Conservation (phyloP, 2,329 filamentous ascomycete genomes). For the Stachybotrys elegans region DNA sequence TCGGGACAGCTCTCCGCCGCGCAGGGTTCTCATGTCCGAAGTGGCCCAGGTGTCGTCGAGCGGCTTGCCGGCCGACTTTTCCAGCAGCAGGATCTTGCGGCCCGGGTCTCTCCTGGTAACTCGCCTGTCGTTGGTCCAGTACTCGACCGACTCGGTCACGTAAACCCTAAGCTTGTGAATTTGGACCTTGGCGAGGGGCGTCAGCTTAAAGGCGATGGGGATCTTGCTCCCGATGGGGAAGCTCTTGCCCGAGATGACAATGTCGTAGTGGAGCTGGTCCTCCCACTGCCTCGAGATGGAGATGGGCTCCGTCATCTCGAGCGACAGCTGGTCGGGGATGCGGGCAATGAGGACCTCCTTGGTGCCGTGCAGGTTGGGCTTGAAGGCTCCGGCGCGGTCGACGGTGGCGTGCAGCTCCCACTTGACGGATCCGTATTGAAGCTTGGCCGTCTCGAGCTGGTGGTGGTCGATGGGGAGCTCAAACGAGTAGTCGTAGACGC, state of each 20-base stretch:
- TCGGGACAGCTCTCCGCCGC: constrained; percentile 69
- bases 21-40: constrained; percentile 70
- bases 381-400: constrained; percentile 83
- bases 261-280: constrained; percentile 91
- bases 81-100: constrained; percentile 79
- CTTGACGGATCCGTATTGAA: constrained; percentile 80
- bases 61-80: constrained; percentile 78
- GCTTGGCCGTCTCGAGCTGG: constrained; percentile 81
- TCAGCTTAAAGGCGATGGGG: constrained; percentile 90
- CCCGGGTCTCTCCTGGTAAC: constrained; percentile 81
- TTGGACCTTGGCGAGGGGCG: constrained; percentile 86
- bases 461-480: constrained; percentile 86
- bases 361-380: constrained; percentile 75
- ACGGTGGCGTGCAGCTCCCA: constrained; percentile 84
- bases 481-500: constrained; percentile 64
- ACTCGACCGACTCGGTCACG: constrained; percentile 85
- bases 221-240: constrained; percentile 85
- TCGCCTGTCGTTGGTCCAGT: constrained; percentile 80
- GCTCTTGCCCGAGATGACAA: constrained; percentile 92
- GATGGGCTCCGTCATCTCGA: constrained; percentile 89
- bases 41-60: constrained; percentile 68
- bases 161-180: constrained; percentile 90
- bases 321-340: constrained; percentile 78
- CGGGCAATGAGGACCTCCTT: constrained; percentile 82
- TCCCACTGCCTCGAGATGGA: constrained; percentile 93